Evolutionary conservation across 169 alveolate species (phyloP).

Genomic region (Cryptosporidium tyzzeri): DNA sequence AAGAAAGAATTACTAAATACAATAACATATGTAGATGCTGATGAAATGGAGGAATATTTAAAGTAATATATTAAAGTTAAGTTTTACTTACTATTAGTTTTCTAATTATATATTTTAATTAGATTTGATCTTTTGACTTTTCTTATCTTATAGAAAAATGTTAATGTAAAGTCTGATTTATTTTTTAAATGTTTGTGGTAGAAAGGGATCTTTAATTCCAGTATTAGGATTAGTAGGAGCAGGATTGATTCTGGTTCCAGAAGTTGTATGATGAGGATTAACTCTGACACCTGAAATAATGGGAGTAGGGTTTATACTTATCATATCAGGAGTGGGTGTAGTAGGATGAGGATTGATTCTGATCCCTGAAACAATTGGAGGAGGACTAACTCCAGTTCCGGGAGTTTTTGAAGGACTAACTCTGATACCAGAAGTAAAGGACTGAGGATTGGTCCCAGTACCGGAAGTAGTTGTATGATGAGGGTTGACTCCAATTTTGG

Average conservation of each 20-base stretch:
- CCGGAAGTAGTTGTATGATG: no score
- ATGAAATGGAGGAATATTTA: conserved; percentile 66
- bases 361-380: background rate
- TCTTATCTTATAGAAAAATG: background rate
- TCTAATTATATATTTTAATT: background rate
- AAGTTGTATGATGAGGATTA: background rate
- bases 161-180: background rate
- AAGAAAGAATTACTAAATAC: conserved; percentile 12
- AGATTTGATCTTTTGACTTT: background rate
- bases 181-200: conserved; percentile 5
- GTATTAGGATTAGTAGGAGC: background rate
- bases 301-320: no score
- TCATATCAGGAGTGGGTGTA: background rate
- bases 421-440: no score
- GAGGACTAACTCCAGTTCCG: no score
- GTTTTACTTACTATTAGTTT: background rate
- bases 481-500: no score
- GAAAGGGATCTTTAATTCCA: conserved; percentile 2
- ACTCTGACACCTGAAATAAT: background rate
- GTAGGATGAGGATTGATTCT: background rate
- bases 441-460: no score
- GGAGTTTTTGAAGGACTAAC: no score
- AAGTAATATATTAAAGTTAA: background rate
- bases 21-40: conserved; percentile 63
- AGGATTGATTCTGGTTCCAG: background rate